phyloP scores from a whole-genome alignment of 139 green algal genomes.

The Choricystis sp. region DNA sequence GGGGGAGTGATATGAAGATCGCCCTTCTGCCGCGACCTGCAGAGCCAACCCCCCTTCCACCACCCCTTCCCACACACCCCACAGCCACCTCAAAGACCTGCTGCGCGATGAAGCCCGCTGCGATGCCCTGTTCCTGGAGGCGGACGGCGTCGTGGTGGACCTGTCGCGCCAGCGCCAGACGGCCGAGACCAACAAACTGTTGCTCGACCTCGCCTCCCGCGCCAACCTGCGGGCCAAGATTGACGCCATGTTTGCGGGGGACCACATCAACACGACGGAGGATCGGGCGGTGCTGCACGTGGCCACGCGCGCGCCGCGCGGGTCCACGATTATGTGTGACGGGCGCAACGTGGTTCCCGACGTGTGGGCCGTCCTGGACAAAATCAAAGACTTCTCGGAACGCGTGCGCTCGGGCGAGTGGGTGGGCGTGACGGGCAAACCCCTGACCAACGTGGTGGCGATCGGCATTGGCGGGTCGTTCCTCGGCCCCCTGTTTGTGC shows the following conservation, averaged over 20 bases:
- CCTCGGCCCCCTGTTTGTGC: conserved; percentile 94
- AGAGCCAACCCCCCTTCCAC: neutral
- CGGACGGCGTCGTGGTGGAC: conserved; percentile 73
- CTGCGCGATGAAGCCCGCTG: conserved; percentile 59
- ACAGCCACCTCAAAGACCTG: conserved; percentile 73
- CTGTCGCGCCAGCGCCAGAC: conserved; percentile 80
- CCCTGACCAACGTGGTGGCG: conserved; percentile 85
- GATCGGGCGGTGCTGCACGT: conserved; percentile 90
- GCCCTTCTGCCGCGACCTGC: neutral
- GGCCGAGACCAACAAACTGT: conserved; percentile 66
- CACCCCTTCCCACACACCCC: neutral
- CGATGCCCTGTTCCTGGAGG: conserved; percentile 61
- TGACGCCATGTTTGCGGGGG: conserved; percentile 80
- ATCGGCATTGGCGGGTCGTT: conserved; percentile 95
- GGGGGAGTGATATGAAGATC: neutral
- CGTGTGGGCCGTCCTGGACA: conserved; percentile 94
- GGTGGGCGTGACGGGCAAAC: conserved; percentile 84
- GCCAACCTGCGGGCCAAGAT: conserved; percentile 80
- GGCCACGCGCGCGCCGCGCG: conserved; percentile 66
- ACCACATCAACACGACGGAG: conserved; percentile 93
- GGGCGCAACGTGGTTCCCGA: conserved; percentile 87
- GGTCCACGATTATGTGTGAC: conserved; percentile 59
- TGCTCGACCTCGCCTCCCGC: conserved; percentile 46
- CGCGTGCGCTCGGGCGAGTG: conserved; percentile 51
- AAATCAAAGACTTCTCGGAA: conserved; percentile 90